Percentiles rank a stretch among this genome's conserved stretches.
phyloP scores from a whole-genome alignment of 371 early-diverging fungal genomes.

The Zopfochytrium polystomum region DNA sequence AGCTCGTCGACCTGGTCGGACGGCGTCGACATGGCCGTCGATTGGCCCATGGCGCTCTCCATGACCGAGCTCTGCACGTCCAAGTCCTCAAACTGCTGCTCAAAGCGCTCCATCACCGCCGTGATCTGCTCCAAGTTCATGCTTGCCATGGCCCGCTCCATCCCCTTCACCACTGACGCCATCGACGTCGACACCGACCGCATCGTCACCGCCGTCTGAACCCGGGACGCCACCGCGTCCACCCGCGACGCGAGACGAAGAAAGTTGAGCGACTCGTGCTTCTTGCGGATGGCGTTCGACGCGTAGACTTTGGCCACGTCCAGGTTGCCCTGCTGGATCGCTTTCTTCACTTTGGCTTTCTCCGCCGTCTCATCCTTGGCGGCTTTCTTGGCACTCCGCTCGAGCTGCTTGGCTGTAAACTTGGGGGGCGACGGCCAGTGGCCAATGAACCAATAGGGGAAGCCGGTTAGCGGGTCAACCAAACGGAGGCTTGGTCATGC shows the following conservation, averaged over 20 bases:
- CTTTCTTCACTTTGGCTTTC: constrained; percentile 86
- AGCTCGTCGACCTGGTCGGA: constrained; percentile 86
- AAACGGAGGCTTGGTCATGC: not conserved
- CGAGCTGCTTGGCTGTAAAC: constrained; percentile 90
- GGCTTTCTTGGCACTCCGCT: constrained; percentile 78
- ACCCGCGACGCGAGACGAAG: constrained; percentile 83
- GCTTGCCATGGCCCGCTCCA: constrained; percentile 85
- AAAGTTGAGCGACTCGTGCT: constrained; percentile 88
- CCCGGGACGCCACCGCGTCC: constrained; percentile 87
- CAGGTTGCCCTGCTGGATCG: constrained; percentile 88
- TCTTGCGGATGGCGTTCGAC: constrained; percentile 95
- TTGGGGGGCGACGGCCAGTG: constrained; percentile 29
- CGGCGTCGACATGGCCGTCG: constrained; percentile 86
- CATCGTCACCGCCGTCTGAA: constrained; percentile 96
- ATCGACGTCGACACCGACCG: constrained; percentile 70
- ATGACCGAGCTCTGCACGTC: constrained; percentile 91
- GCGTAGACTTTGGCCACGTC: constrained; percentile 94
- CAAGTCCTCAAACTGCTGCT: constrained; percentile 87
- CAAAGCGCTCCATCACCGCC: constrained; percentile 92
- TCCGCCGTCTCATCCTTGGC: constrained; percentile 81
- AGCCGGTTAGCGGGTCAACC: not conserved
- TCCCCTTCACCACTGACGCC: constrained; percentile 82
- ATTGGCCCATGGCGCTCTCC: constrained; percentile 84
- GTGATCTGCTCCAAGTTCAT: constrained; percentile 95
- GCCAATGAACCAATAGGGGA: not conserved